Evolutionary conservation across 2,329 filamentous ascomycete genomes (phyloP).

Genomic region (Ascochyta pisi): DNA sequence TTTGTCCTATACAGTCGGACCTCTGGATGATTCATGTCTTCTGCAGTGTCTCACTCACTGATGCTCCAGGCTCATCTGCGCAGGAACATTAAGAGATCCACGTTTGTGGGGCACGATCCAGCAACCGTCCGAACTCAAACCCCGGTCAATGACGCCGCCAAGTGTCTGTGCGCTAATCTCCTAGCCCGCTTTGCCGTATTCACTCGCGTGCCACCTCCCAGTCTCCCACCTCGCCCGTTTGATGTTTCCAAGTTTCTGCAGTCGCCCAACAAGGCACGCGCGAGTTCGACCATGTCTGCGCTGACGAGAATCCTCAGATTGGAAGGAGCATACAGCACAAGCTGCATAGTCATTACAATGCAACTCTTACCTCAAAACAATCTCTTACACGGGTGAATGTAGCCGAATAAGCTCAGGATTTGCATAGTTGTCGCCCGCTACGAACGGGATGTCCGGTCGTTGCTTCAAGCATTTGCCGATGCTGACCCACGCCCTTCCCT

Average conservation of each 20-base stretch:
- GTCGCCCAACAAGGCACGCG: neutral
- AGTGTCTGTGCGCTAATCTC: slow-evolving; percentile 1
- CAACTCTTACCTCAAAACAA: neutral
- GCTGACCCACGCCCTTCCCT: neutral
- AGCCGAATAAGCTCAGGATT: neutral
- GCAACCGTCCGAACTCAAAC: slow-evolving; percentile 2
- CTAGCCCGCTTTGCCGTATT: slow-evolving; percentile 3
- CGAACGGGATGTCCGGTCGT: neutral
- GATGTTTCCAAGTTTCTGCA: slow-evolving; percentile 5
- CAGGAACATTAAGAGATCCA: slow-evolving; percentile 7
- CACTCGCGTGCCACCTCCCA: slow-evolving; percentile 1
- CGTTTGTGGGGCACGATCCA: slow-evolving; percentile 8
- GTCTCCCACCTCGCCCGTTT: neutral
- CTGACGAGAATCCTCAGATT: neutral
- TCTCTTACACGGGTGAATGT: neutral
- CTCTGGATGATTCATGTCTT: neutral
- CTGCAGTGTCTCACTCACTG: neutral
- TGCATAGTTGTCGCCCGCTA: neutral
- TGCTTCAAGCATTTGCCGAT: neutral
- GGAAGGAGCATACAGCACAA: neutral
- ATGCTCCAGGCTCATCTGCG: slow-evolving; percentile 1
- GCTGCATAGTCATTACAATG: neutral
- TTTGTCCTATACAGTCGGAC: neutral
- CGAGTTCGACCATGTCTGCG: neutral
- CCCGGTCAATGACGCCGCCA: slow-evolving; percentile 15